These are phyloP conservation scores for Serendipita sp. DNA, from an alignment of 768 basidiomycete genomes.

Conservation along the genomic window DNA sequence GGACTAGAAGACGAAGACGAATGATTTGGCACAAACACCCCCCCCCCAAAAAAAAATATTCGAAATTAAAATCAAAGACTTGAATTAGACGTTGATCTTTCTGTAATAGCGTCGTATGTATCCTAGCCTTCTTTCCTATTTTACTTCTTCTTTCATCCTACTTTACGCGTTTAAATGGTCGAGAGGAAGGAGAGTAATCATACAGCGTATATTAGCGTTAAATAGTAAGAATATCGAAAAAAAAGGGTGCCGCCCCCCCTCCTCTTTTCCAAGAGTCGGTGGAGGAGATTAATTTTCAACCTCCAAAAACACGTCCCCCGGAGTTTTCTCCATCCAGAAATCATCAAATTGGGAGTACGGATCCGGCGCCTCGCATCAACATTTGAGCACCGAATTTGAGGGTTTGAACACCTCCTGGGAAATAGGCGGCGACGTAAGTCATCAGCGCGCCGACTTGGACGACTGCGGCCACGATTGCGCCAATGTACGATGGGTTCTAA, in stretches of 20 bases:
- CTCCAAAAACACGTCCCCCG: too few species aligned
- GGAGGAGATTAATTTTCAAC: too few species aligned
- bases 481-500: conserved; percentile 70
- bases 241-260: not conserved
- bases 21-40: not conserved
- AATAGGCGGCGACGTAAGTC: conserved; percentile 84
- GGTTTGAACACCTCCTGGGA: conserved; percentile 70
- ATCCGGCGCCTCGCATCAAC: conserved; percentile 70
- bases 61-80: too few species aligned
- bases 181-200: too few species aligned
- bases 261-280: too few species aligned
- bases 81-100: too few species aligned
- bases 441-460: conserved; percentile 78
- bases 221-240: not conserved
- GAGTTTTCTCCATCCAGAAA: too few species aligned
- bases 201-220: not conserved
- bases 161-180: not conserved
- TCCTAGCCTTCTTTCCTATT: too few species aligned
- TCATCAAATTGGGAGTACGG: conserved; percentile 52
- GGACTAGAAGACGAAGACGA: conserved; percentile 3
- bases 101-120: too few species aligned
- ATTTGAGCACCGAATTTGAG: conserved; percentile 64
- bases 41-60: too few species aligned
- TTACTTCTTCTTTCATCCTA: not conserved
- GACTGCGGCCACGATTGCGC: conserved; percentile 65